phyloP scores from a whole-genome alignment of 75 land plant genomes.

The Cryptomeria japonica region DNA sequence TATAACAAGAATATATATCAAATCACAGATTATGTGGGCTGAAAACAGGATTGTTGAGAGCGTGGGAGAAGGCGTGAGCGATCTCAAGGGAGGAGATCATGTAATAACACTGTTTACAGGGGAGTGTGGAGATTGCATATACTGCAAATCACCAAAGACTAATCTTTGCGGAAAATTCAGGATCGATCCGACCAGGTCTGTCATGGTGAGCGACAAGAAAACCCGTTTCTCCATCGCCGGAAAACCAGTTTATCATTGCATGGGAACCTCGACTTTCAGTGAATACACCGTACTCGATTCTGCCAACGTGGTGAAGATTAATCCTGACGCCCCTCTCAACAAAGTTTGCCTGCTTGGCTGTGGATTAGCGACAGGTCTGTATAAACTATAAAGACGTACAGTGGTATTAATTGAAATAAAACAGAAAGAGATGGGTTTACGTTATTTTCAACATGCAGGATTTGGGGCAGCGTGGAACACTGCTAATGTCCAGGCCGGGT shows the following conservation, averaged over 20 bases:
- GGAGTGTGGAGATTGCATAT: slow-evolving; percentile 58
- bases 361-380: slow-evolving; percentile 27
- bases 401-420: not conserved
- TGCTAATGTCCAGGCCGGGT: slow-evolving; percentile 76
- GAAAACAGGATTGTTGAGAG: slow-evolving; percentile 67
- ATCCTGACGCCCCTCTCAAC: slow-evolving; percentile 16
- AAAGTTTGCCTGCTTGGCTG: slow-evolving; percentile 37
- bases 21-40: not conserved
- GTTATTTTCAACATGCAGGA: slow-evolving; percentile 20
- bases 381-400: not conserved
- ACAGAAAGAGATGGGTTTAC: not conserved
- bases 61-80: slow-evolving; percentile 61
- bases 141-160: slow-evolving; percentile 41
- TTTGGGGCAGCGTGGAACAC: slow-evolving; percentile 93
- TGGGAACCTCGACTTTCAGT: slow-evolving; percentile 35
- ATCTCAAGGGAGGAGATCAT: slow-evolving; percentile 51
- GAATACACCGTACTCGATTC: slow-evolving; percentile 38
- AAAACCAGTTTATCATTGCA: slow-evolving; percentile 17
- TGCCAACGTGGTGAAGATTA: slow-evolving; percentile 35
- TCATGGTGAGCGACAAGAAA: slow-evolving; percentile 52
- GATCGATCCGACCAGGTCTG: slow-evolving; percentile 35
- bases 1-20: not conserved
- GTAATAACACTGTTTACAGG: slow-evolving; percentile 51
- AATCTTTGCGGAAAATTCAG: slow-evolving; percentile 40
- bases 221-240: slow-evolving; percentile 33